Evolutionary conservation across 495 filamentous ascomycete genomes (phyloP).

Genomic region (Trichocladium antarcticum): DNA sequence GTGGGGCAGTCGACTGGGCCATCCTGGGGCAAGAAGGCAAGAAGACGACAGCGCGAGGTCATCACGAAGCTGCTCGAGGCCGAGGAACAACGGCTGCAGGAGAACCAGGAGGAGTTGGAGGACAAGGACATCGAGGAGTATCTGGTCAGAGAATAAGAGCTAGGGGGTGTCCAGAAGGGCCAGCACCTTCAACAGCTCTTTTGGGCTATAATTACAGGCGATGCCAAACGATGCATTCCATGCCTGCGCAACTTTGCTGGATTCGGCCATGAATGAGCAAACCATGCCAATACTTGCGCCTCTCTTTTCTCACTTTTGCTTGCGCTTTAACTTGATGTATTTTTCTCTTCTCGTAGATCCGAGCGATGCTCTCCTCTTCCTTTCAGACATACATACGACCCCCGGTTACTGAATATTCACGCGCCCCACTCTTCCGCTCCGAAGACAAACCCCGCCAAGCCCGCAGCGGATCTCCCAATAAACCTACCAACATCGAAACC

Average conservation of each 20-base stretch:
- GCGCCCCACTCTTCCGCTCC: not conserved
- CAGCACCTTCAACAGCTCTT: too few species aligned
- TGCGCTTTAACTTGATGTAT: too few species aligned
- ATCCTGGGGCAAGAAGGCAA: conserved; percentile 47
- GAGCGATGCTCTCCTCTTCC: too few species aligned
- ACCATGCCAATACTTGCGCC: too few species aligned
- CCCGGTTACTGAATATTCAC: not conserved
- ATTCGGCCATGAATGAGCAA: too few species aligned
- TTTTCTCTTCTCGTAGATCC: too few species aligned
- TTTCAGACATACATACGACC: not conserved
- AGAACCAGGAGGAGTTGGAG: conserved; percentile 45
- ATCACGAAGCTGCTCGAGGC: conserved; percentile 45
- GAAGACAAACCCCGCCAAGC: not conserved
- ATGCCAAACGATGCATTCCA: too few species aligned
- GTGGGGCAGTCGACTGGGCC: conserved; percentile 34
- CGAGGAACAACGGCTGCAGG: conserved; percentile 37
- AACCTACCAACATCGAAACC: too few species aligned
- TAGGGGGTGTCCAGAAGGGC: too few species aligned
- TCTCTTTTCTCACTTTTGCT: too few species aligned
- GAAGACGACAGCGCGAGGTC: conserved; percentile 50
- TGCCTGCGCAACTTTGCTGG: too few species aligned
- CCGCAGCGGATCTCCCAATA: not conserved
- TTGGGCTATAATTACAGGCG: too few species aligned
- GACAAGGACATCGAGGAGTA: conserved; percentile 62
- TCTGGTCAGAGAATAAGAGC: conserved; percentile 42